These are phyloP conservation scores for Aureobasidium sp. DNA, from an alignment of 2,329 filamentous ascomycete species.

Conservation along the genomic window DNA sequence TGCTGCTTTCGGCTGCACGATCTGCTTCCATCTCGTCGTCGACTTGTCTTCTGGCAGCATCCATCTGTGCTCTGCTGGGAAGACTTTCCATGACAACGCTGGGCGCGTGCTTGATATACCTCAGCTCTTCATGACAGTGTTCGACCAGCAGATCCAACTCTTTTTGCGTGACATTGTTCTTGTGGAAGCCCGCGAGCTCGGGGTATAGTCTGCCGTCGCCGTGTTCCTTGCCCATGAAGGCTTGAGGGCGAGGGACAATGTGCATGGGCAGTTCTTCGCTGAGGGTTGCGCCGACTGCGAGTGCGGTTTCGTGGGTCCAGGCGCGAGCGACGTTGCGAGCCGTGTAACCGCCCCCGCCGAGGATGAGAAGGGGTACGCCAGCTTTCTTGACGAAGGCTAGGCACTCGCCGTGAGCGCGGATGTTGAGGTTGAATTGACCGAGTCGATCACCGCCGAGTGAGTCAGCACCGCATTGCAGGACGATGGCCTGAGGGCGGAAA, in stretches of 20 bases:
- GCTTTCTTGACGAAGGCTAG: constrained; percentile 81
- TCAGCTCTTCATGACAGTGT: constrained; percentile 75
- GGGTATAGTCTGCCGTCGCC: constrained; percentile 67
- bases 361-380: constrained; percentile 74
- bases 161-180: constrained; percentile 67
- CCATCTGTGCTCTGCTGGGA: constrained; percentile 60
- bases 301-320: constrained; percentile 94
- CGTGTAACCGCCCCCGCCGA: constrained; percentile 94
- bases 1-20: constrained; percentile 54
- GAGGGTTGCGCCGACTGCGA: constrained; percentile 72
- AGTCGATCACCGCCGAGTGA: constrained; percentile 88
- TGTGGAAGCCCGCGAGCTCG: constrained; percentile 69
- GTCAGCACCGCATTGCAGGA: constrained; percentile 92
- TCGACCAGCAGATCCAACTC: constrained; percentile 67
- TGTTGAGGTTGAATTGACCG: constrained; percentile 93
- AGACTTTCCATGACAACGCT: constrained; percentile 80
- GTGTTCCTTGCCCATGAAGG: constrained; percentile 75
- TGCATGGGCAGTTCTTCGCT: constrained; percentile 62
- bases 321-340: constrained; percentile 92
- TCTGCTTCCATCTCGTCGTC: constrained; percentile 62
- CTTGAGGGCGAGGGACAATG: constrained; percentile 77
- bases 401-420: constrained; percentile 87
- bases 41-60: constrained; percentile 57
- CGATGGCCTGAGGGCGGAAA: constrained; percentile 86
- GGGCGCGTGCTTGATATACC: constrained; percentile 76